phyloP scores from a whole-genome alignment of 345 rosid genomes.

The Carallia pectinifolia region DNA sequence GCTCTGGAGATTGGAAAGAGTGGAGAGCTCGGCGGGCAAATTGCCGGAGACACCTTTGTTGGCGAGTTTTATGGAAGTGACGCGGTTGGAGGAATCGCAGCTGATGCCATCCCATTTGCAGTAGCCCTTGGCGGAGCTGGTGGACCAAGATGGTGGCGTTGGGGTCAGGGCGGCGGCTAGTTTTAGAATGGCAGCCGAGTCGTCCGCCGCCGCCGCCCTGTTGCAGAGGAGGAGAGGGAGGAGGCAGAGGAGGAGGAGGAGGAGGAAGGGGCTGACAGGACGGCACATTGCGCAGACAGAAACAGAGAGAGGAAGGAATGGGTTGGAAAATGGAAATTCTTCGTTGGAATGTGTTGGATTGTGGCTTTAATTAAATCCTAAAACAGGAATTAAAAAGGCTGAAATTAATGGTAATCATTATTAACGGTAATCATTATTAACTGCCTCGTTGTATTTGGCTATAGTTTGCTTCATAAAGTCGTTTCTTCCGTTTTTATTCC shows the following conservation, averaged over 20 bases:
- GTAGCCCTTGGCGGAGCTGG: constrained; percentile 26
- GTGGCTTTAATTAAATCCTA: too few species aligned
- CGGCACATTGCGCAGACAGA: not conserved
- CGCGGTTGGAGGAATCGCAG: constrained; percentile 46
- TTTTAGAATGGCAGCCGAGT: constrained; percentile 42
- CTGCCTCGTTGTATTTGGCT: too few species aligned
- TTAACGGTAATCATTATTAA: too few species aligned
- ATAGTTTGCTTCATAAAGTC: too few species aligned
- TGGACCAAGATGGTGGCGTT: constrained; percentile 58
- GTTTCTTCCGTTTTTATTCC: too few species aligned
- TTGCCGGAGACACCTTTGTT: constrained; percentile 39
- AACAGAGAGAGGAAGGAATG: not conserved
- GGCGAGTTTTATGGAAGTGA: constrained; percentile 44
- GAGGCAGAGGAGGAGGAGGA: constrained; percentile 12
- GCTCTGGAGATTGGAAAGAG: constrained; percentile 49
- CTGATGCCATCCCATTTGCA: constrained; percentile 60
- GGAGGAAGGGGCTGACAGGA: not conserved
- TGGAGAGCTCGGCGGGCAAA: constrained; percentile 47
- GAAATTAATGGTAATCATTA: too few species aligned
- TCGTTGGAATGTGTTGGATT: too few species aligned
- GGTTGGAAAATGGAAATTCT: too few species aligned
- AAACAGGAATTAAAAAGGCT: too few species aligned
- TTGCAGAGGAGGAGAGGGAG: constrained; percentile 13
- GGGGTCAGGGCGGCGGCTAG: constrained; percentile 48
- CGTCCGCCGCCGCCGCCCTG: constrained; percentile 42